phyloP scores from a whole-genome alignment of 2,329 filamentous ascomycete species.

The Paradendryphiella salina region DNA sequence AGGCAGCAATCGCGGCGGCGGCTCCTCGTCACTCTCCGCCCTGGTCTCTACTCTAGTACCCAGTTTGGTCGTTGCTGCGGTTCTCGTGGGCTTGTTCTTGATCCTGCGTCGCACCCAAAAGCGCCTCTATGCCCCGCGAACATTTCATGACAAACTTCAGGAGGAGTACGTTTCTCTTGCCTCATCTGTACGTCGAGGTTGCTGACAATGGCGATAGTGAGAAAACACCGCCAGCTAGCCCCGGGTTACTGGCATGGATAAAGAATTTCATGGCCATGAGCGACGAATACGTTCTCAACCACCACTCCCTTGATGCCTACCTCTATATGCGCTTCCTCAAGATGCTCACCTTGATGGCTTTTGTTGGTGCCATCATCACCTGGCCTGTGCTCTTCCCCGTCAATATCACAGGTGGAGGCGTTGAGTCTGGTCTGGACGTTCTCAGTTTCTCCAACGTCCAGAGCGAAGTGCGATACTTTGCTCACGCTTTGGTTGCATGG shows the following conservation, averaged over 20 bases:
- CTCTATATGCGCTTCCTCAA: constrained; percentile 54
- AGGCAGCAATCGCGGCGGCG: constrained; percentile 1
- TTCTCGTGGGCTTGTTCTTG: constrained; percentile 46
- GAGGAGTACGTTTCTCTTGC: constrained; percentile 21
- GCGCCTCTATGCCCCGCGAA: constrained; percentile 51
- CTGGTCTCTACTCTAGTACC: constrained; percentile 44
- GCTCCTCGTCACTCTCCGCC: constrained; percentile 47
- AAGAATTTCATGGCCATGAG: constrained; percentile 49
- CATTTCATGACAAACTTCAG: constrained; percentile 49
- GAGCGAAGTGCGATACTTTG: constrained; percentile 45
- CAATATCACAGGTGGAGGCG: constrained; percentile 48
- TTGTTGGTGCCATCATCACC: constrained; percentile 50
- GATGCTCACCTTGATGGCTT: constrained; percentile 49
- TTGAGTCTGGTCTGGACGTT: constrained; percentile 44
- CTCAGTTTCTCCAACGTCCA: constrained; percentile 35
- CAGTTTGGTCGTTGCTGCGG: constrained; percentile 30
- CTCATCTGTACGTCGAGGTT: constrained; percentile 30
- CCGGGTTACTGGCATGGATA: constrained; percentile 59
- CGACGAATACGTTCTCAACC: constrained; percentile 53
- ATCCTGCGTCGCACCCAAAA: constrained; percentile 49
- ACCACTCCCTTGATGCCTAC: constrained; percentile 55
- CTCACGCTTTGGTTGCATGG: constrained; percentile 50
- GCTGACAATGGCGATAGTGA: not conserved
- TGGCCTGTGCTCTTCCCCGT: constrained; percentile 54
- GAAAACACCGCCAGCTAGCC: constrained; percentile 51